Percentiles rank a stretch among this genome's conserved stretches.
phyloP scores from a whole-genome alignment of 2,329 filamentous ascomycete species.

The Chaetomiaceae sp. region DNA sequence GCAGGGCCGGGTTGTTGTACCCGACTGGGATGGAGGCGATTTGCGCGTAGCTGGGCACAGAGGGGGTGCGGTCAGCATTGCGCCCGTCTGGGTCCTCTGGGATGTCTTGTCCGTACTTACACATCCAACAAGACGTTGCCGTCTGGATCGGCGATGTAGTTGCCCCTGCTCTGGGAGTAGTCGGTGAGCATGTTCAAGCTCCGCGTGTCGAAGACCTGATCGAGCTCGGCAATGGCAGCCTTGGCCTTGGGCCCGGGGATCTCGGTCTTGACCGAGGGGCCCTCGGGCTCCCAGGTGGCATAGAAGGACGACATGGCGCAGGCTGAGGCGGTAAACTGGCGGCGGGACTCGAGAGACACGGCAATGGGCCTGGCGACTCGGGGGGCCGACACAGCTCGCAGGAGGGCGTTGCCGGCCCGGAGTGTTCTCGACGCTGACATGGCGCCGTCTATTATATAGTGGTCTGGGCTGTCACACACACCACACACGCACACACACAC shows the following conservation, averaged over 20 bases:
- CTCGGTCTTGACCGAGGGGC: constrained; percentile 50
- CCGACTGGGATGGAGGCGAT: constrained; percentile 90
- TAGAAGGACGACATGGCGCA: constrained; percentile 30
- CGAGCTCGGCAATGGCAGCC: constrained; percentile 64
- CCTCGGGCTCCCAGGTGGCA: constrained; percentile 43
- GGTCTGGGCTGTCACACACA: neutral
- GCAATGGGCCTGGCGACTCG: constrained; percentile 13
- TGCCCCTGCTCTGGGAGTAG: constrained; percentile 70
- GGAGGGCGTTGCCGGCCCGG: constrained; percentile 17
- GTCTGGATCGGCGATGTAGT: constrained; percentile 73
- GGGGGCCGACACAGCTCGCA: constrained; percentile 15
- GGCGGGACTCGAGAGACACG: constrained; percentile 19
- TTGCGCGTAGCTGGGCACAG: constrained; percentile 74
- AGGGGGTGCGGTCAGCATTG: too few relatives aligned
- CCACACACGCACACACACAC: too few relatives aligned
- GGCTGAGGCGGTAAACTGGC: constrained; percentile 26
- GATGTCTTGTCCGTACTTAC: constrained; percentile 37
- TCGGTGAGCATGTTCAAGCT: constrained; percentile 80
- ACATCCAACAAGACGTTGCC: constrained; percentile 71
- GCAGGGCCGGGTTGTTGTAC: constrained; percentile 81
- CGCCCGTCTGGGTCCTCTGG: too few relatives aligned
- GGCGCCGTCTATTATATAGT: constrained; percentile 3
- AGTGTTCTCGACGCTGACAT: constrained; percentile 19
- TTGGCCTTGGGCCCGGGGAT: constrained; percentile 75
- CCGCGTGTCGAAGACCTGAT: constrained; percentile 78